Evolutionary conservation across 2,329 filamentous ascomycete genomes (phyloP).

Genomic region (Scytalidium sp.): DNA sequence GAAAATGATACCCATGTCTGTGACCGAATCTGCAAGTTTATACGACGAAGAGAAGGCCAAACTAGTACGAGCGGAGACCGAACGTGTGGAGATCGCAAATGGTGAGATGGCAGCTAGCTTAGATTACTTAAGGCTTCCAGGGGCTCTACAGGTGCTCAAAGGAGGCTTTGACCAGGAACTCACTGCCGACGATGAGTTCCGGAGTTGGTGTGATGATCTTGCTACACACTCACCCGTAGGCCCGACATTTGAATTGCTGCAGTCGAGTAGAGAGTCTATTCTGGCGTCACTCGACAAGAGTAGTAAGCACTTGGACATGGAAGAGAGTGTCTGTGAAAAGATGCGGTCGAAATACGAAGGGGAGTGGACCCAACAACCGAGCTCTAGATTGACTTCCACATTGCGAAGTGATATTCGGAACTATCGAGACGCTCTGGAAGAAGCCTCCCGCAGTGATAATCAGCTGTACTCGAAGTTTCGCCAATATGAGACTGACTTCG

Average conservation of each 20-base stretch:
- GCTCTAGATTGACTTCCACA: slow-evolving; percentile 82
- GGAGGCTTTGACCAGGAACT: slow-evolving; percentile 90
- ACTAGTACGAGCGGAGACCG: slow-evolving; percentile 86
- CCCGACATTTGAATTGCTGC: slow-evolving; percentile 74
- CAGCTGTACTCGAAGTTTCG: slow-evolving; percentile 80
- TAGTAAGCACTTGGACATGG: slow-evolving; percentile 88
- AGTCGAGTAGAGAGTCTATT: slow-evolving; percentile 74
- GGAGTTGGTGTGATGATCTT: slow-evolving; percentile 90
- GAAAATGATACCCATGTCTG: slow-evolving; percentile 92
- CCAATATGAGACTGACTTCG: slow-evolving; percentile 84
- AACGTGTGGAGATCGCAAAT: slow-evolving; percentile 88
- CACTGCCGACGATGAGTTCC: slow-evolving; percentile 84
- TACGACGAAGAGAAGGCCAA: slow-evolving; percentile 99
- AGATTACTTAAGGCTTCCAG: slow-evolving; percentile 88
- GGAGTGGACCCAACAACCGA: slow-evolving; percentile 97
- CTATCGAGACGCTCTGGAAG: slow-evolving; percentile 85
- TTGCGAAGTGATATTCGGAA: slow-evolving; percentile 82
- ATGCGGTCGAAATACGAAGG: slow-evolving; percentile 96
- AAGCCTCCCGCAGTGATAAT: slow-evolving; percentile 81
- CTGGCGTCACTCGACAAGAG: slow-evolving; percentile 71
- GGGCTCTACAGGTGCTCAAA: slow-evolving; percentile 86
- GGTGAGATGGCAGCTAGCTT: slow-evolving; percentile 94
- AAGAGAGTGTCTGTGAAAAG: slow-evolving; percentile 97
- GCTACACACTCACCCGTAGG: slow-evolving; percentile 79
- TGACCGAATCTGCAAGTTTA: slow-evolving; percentile 93